These are phyloP conservation scores for Apiospora rasikravindrae DNA, from an alignment of 2,329 filamentous ascomycete genomes.

Conservation along the genomic window DNA sequence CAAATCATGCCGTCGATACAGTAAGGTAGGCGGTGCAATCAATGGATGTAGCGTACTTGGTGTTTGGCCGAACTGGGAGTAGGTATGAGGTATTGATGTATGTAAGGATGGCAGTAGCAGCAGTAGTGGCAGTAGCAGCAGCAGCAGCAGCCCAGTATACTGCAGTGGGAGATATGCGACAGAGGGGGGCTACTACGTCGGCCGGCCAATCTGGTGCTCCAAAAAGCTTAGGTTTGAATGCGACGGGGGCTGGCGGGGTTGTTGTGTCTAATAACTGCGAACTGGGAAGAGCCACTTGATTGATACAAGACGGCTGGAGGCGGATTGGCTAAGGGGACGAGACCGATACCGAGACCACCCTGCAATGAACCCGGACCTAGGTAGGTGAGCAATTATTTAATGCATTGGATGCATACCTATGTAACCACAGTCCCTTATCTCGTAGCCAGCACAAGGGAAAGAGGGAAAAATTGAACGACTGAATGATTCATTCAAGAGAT, in stretches of 20 bases:
- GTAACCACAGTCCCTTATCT: not conserved
- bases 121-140: not conserved
- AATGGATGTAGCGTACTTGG: constrained; percentile 1
- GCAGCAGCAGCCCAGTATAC: constrained; percentile 8
- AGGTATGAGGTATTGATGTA: constrained; percentile 7
- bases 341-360: not conserved
- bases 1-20: constrained; percentile 5
- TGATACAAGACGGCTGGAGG: too few species aligned
- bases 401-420: too few species aligned
- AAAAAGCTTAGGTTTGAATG: constrained; percentile 11
- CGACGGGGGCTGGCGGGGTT: constrained; percentile 10
- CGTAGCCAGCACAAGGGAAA: not conserved
- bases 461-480: too few species aligned
- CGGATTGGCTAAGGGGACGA: not conserved
- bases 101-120: not conserved
- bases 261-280: not conserved
- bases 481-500: too few species aligned
- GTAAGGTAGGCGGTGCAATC: not conserved
- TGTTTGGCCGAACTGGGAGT: constrained; percentile 13
- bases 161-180: constrained; percentile 4
- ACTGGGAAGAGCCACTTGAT: constrained; percentile 1
- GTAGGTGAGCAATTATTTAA: not conserved
- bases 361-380: not conserved
- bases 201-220: constrained; percentile 11
- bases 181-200: constrained; percentile 12